phyloP scores from a whole-genome alignment of 257 asterid genomes.

The Orobanche coerulescens region DNA sequence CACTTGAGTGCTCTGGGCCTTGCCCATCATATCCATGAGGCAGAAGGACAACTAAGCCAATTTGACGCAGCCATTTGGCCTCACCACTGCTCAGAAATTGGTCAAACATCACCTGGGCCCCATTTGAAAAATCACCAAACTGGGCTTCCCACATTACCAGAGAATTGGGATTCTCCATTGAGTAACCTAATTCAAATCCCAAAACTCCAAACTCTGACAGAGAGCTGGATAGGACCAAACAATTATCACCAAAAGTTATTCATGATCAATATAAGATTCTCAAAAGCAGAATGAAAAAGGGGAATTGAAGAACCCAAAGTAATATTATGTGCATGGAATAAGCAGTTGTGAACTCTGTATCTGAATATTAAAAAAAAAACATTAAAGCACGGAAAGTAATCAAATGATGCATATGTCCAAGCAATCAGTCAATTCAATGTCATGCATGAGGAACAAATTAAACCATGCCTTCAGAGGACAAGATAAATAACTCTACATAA shows the following conservation, averaged over 20 bases:
- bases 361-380: background rate
- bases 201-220: conserved; percentile 92
- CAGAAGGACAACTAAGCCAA: conserved; percentile 50
- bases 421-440: background rate
- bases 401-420: background rate
- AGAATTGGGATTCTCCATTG: conserved; percentile 94
- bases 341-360: background rate
- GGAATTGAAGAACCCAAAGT: conserved; percentile 3
- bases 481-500: background rate
- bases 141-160: conserved; percentile 84
- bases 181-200: conserved; percentile 91
- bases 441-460: conserved; percentile 5
- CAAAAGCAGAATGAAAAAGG: background rate
- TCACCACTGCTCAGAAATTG: conserved; percentile 72
- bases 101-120: conserved; percentile 74
- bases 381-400: background rate
- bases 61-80: conserved; percentile 73
- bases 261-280: conserved; percentile 9
- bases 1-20: conserved; percentile 82
- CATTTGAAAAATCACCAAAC: conserved; percentile 72
- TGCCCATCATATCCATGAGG: conserved; percentile 85
- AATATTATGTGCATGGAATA: background rate
- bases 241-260: conserved; percentile 22
- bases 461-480: conserved; percentile 3
- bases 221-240: conserved; percentile 43